phyloP scores from a whole-genome alignment of 2,329 filamentous ascomycete genomes.

The Cryphonectria parasitica region DNA sequence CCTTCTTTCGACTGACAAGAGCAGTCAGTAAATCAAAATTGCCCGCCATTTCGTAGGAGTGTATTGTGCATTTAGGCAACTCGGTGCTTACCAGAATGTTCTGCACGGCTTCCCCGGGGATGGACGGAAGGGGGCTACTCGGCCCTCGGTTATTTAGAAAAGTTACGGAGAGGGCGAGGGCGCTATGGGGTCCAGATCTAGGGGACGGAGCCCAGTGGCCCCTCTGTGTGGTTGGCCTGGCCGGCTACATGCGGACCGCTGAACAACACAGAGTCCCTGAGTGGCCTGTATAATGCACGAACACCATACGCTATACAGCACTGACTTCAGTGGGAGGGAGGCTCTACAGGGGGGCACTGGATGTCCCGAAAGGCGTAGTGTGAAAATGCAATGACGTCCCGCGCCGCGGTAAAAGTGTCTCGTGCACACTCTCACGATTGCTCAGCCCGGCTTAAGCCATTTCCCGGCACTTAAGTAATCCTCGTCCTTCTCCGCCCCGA shows the following conservation, averaged over 20 bases:
- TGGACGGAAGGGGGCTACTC: constrained; percentile 12
- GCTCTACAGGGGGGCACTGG: background rate
- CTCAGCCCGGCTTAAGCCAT: constrained; percentile 8
- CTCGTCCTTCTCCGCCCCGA: background rate
- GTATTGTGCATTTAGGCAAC: background rate
- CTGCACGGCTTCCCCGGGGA: background rate
- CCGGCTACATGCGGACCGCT: constrained; percentile 24
- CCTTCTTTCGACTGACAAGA: background rate
- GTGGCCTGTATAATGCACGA: background rate
- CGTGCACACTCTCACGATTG: constrained; percentile 3
- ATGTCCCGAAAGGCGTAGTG: background rate
- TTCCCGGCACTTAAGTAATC: constrained; percentile 7
- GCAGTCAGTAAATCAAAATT: background rate
- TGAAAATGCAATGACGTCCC: constrained; percentile 25
- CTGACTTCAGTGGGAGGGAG: background rate
- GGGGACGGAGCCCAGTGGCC: constrained; percentile 9
- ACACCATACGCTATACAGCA: background rate
- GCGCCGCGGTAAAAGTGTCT: background rate
- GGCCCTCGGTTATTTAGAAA: constrained; percentile 17
- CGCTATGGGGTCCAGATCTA: constrained; percentile 6
- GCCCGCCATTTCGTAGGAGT: background rate
- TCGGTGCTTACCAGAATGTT: background rate
- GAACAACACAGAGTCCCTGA: constrained; percentile 25
- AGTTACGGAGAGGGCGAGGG: background rate
- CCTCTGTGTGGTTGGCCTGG: constrained; percentile 8